phyloP scores from a whole-genome alignment of 23 red algal genomes.

The Pyropia haitanensis region DNA sequence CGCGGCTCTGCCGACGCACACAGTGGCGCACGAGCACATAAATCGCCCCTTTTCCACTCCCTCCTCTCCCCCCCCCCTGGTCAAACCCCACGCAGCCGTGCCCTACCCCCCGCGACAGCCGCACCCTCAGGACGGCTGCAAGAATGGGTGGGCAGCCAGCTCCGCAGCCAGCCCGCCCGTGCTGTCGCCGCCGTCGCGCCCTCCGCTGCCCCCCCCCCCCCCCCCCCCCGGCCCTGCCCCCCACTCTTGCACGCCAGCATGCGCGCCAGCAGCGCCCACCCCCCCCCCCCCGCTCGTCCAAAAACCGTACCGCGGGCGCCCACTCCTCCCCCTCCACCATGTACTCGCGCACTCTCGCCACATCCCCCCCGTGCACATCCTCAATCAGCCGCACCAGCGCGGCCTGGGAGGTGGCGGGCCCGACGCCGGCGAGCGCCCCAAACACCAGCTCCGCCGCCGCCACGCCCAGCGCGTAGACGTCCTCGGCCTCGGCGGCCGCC shows the following conservation, averaged over 20 bases:
- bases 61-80: too few species aligned
- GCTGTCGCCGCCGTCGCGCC: too few species aligned
- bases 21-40: too few species aligned
- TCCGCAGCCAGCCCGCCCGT: too few species aligned
- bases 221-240: too few species aligned
- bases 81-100: too few species aligned
- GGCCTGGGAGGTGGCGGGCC: conserved; percentile 15
- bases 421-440: conserved; percentile 27
- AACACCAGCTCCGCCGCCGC: conserved; percentile 58
- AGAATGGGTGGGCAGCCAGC: too few species aligned
- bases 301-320: conserved; percentile 32
- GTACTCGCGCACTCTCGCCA: conserved; percentile 37
- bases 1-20: too few species aligned
- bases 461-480: conserved; percentile 61
- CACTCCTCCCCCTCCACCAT: conserved; percentile 36
- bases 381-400: conserved; percentile 48
- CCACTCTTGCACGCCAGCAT: conserved; percentile 19
- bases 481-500: conserved; percentile 27
- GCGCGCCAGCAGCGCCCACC: conserved; percentile 37
- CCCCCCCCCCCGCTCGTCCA: conserved; percentile 24
- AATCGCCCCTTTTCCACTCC: too few species aligned
- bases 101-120: too few species aligned
- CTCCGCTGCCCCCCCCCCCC: too few species aligned
- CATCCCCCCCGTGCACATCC: conserved; percentile 49
- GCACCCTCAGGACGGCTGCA: too few species aligned